Conservation (phyloP, 345 rosid species). For the Mallotus nudiflorus region DNA sequence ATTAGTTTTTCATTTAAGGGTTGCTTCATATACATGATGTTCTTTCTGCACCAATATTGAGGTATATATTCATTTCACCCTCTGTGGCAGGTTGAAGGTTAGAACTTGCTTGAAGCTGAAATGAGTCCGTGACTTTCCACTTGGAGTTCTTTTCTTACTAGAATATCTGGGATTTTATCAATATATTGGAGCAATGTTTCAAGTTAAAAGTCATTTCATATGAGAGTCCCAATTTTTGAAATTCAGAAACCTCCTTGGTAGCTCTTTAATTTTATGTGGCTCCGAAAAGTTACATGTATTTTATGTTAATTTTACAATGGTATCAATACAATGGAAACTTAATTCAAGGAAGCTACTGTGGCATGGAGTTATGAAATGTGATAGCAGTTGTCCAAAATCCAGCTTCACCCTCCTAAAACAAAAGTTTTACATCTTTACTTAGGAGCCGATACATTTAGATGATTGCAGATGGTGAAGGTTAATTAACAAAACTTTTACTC, state of each 20-base stretch:
- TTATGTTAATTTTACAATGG: background rate
- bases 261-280: background rate
- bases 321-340: no score
- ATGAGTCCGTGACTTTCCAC: background rate
- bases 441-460: no score
- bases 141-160: background rate
- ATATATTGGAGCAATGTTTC: background rate
- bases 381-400: no score
- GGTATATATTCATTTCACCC: background rate
- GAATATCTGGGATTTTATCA: background rate
- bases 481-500: no score
- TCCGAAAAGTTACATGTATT: background rate
- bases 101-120: slow-evolving; percentile 18
- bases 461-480: no score
- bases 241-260: background rate
- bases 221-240: background rate
- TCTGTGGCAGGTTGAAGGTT: slow-evolving; percentile 36
- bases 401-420: background rate
- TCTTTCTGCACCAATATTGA: background rate
- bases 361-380: no score
- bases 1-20: background rate
- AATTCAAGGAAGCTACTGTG: no score
- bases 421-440: background rate
- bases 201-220: background rate
- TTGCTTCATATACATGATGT: background rate